Percentiles rank a stretch among this genome's conserved stretches.
Conservation (phyloP, 139 green algal genomes). For the Micromonas pusilla region DNA sequence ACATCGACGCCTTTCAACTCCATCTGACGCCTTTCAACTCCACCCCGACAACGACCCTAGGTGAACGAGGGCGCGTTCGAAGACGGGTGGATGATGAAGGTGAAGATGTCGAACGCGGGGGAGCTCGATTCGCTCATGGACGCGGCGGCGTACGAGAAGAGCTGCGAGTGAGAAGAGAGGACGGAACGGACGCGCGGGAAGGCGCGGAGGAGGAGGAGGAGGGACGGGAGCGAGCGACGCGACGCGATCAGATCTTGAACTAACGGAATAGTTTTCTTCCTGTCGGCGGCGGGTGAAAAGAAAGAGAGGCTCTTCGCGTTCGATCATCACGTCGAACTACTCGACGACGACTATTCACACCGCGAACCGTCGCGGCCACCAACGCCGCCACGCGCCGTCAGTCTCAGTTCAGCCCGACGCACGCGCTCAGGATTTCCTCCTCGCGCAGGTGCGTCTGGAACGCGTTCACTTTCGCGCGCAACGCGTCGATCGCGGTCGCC, state of each 20-base stretch:
- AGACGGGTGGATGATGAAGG: constrained; percentile 93
- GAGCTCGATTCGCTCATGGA: constrained; percentile 74
- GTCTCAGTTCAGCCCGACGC: constrained; percentile 49
- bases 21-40: too few relatives aligned
- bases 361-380: neutral
- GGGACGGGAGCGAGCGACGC: too few relatives aligned
- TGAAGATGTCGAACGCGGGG: constrained; percentile 73
- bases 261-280: too few relatives aligned
- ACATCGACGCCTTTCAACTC: too few relatives aligned
- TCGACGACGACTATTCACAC: neutral
- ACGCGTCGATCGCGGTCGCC: constrained; percentile 38
- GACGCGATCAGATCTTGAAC: too few relatives aligned
- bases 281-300: too few relatives aligned
- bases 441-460: constrained; percentile 59
- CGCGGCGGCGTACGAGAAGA: constrained; percentile 65
- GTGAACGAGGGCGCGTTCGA: constrained; percentile 79
- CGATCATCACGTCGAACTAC: too few relatives aligned
- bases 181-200: neutral
- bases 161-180: constrained; percentile 42
- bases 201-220: too few relatives aligned
- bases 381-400: too few relatives aligned
- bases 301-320: too few relatives aligned
- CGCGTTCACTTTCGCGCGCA: constrained; percentile 48
- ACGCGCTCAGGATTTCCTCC: constrained; percentile 51
- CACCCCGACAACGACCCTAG: too few relatives aligned